These are phyloP conservation scores for Brasilioporus rufonigricans DNA, from an alignment of 768 basidiomycete species.

Conservation along the genomic window DNA sequence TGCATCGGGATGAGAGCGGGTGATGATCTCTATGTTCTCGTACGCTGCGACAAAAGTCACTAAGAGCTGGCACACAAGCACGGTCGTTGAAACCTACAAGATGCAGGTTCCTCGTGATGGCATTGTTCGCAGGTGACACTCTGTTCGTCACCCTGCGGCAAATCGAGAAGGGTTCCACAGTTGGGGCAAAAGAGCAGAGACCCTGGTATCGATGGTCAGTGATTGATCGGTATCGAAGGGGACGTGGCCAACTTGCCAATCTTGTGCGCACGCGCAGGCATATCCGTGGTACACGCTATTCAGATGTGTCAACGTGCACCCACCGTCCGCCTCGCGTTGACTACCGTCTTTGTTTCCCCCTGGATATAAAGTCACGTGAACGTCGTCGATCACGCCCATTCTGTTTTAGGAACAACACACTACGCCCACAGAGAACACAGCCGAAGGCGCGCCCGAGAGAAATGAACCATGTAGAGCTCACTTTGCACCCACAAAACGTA, in stretches of 20 bases:
- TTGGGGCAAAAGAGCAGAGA: slow-evolving; percentile 92
- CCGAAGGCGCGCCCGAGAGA: not conserved
- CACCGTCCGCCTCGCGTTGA: slow-evolving; percentile 7
- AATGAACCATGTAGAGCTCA: not conserved
- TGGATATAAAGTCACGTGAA: slow-evolving; percentile 19
- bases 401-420: slow-evolving; percentile 21
- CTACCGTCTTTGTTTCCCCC: slow-evolving; percentile 10
- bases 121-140: slow-evolving; percentile 89
- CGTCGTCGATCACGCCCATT: slow-evolving; percentile 15
- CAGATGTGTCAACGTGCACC: slow-evolving; percentile 9
- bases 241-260: slow-evolving; percentile 37
- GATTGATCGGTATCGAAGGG: not conserved
- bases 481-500: slow-evolving; percentile 9
- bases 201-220: slow-evolving; percentile 43
- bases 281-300: slow-evolving; percentile 1
- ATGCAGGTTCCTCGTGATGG: slow-evolving; percentile 79
- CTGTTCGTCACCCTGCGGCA: slow-evolving; percentile 73
- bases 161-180: slow-evolving; percentile 85
- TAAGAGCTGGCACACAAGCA: not conserved
- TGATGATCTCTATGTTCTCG: slow-evolving; percentile 86
- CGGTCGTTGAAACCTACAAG: slow-evolving; percentile 57
- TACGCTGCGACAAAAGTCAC: slow-evolving; percentile 58
- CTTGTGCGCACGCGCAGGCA: slow-evolving; percentile 42
- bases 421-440: slow-evolving; percentile 10
- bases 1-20: slow-evolving; percentile 89